These are phyloP conservation scores for Solanum sitiens DNA, from an alignment of 257 asterid genomes.

Conservation along the genomic window DNA sequence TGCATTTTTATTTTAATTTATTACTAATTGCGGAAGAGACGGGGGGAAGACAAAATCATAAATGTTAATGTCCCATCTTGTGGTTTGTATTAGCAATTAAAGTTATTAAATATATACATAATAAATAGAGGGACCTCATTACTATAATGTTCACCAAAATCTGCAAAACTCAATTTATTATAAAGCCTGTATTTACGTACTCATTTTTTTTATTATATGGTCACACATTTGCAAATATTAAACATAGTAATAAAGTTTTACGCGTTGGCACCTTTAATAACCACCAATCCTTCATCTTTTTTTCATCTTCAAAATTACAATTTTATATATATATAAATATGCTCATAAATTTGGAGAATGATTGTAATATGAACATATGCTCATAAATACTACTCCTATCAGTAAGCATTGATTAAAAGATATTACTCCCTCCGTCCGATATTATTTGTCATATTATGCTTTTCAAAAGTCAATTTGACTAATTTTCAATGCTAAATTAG, in stretches of 20 bases:
- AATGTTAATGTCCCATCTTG: not conserved
- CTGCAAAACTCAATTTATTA: not conserved
- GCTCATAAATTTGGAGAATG: not conserved
- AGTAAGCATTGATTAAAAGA: not conserved
- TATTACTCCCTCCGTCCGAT: no score
- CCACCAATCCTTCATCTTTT: not conserved
- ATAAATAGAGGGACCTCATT: not conserved
- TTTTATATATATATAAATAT: no score
- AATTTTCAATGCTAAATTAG: no score
- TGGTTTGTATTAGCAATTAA: not conserved
- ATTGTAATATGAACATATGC: not conserved
- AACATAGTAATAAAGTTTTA: not conserved
- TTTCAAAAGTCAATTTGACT: no score
- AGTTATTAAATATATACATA: not conserved
- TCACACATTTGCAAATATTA: not conserved
- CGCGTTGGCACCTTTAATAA: not conserved
- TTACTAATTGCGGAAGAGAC: not conserved
- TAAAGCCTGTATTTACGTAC: not conserved
- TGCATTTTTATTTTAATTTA: not conserved
- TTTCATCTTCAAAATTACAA: not conserved
- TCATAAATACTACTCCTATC: not conserved
- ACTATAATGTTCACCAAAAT: not conserved
- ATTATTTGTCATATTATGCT: no score
- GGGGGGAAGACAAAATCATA: not conserved
- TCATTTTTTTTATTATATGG: not conserved